Conservation (phyloP, 352 stramenopile species). For the Globisporangium nodosum region DNA sequence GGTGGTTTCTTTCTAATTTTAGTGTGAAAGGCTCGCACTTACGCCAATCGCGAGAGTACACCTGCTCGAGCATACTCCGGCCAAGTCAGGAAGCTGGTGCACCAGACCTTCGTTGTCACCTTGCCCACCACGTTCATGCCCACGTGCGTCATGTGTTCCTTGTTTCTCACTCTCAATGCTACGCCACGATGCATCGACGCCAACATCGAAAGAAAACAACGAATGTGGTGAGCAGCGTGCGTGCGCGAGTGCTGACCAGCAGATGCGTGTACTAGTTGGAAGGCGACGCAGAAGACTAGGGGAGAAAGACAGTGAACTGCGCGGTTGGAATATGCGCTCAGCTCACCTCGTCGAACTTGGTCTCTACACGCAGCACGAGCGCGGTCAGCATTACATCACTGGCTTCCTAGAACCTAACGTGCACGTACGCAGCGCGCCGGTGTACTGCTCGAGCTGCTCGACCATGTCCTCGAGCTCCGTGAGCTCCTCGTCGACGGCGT, state of each 20-base stretch:
- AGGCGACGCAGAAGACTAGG: no score
- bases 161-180: neutral
- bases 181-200: neutral
- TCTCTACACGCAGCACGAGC: conserved; percentile 27
- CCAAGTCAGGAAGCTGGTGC: no score
- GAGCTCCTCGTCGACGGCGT: conserved; percentile 83
- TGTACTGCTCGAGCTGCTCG: conserved; percentile 81
- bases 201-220: neutral
- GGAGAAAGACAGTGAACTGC: no score
- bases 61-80: no score
- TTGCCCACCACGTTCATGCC: no score
- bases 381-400: conserved; percentile 2
- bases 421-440: conserved; percentile 53
- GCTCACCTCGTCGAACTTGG: conserved; percentile 66
- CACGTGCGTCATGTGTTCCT: no score
- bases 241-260: neutral
- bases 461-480: conserved; percentile 84
- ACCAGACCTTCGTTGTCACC: no score
- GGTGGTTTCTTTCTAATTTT: neutral
- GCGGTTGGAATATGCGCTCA: conserved; percentile 2
- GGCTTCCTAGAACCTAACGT: neutral
- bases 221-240: neutral
- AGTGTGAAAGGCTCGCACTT: neutral
- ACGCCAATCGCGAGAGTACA: neutral
- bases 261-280: neutral